Base-by-base conservation (phyloP, 192 early-diverging fungal species). In the Diversispora epigaea region DNA sequence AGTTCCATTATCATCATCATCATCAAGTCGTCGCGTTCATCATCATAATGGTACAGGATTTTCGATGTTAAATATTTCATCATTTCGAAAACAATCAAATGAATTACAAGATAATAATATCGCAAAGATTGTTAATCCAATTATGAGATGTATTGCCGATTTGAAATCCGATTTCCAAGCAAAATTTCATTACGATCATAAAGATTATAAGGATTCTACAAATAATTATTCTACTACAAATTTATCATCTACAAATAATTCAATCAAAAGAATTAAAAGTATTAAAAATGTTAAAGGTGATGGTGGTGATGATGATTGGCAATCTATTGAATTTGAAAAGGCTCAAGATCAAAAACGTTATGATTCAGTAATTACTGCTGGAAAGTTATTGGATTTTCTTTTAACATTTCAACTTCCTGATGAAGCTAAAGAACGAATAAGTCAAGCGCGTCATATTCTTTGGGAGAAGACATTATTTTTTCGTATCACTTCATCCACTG, bases 381-480 rank as follows among this genome's bases (percentile, higher is more conserved):
- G 43, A 9, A 64, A 64, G 10, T 41, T 64, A 9, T 41, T 64
- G 3, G 62, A 64, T n/a, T 8, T 64, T 64, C 14, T 64, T 43
- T 17, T 64, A 3, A 12, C 62, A 4, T n/a, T 64, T 4, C 39
- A 17, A 8, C 41, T 64, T n/a, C 62, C 62, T 3, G 39, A 64
- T 9, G 62, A 64, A 64, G 62, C n/a, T 64, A 64, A 64, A 43
- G 41, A 64, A 64, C 41, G 12, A 10, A 15, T 64, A 4, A 4
- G 8, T 64, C 41, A 64, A 64, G 62, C 62, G 15, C 62, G 62
- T 64, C 40, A 21, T 41, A 64, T 64, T 9, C 40, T 64, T 64
- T 45, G 17, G 41, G 14, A 64, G 43, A 64, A 64, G 19, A 8
- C 41, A n/a, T 64, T 45, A n/a, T 17, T 64, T 9, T 64, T n/a